Evolutionary conservation across 768 basidiomycete genomes (phyloP).

Genomic region (Collybiopsis confluens): DNA sequence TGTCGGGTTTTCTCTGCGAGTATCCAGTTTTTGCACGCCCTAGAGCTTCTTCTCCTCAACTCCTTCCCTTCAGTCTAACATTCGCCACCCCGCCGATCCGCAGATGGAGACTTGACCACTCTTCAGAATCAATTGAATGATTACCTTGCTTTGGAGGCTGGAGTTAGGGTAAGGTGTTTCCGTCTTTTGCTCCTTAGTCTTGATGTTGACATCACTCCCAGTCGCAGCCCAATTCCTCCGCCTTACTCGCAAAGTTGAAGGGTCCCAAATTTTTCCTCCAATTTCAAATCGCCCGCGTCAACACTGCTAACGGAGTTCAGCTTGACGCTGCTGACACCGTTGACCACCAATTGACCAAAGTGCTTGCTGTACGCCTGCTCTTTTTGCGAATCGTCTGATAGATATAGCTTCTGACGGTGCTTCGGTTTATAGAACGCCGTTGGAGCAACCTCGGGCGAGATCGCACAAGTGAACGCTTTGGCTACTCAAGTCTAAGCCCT

Average conservation of each 20-base stretch:
- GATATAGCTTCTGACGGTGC: background rate
- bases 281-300: constrained; percentile 25
- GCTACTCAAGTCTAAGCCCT: too few relatives aligned
- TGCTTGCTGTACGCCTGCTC: constrained; percentile 11
- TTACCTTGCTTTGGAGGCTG: constrained; percentile 25
- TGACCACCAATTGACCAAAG: constrained; percentile 23
- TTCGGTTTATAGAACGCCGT: constrained; percentile 20
- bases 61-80: constrained; percentile 12
- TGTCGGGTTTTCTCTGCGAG: constrained; percentile 22
- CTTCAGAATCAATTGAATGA: constrained; percentile 24
- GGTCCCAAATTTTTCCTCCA: constrained; percentile 27
- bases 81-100: constrained; percentile 22
- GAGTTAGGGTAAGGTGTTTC: constrained; percentile 16
- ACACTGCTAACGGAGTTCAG: constrained; percentile 19
- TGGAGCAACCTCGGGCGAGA: constrained; percentile 21
- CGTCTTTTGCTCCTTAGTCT: background rate
- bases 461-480: too few relatives aligned
- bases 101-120: constrained; percentile 17
- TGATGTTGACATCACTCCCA: constrained; percentile 4
- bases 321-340: constrained; percentile 22
- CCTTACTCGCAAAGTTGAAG: constrained; percentile 21
- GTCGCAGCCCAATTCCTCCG: constrained; percentile 20
- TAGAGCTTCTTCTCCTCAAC: background rate
- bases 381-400: background rate
- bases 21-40: background rate